A percentile compares a stretch with the other conserved stretches of the same genome.
These are phyloP conservation scores for Phlegmacium glaucopus DNA, from an alignment of 768 basidiomycete genomes.

Conservation along the genomic window DNA sequence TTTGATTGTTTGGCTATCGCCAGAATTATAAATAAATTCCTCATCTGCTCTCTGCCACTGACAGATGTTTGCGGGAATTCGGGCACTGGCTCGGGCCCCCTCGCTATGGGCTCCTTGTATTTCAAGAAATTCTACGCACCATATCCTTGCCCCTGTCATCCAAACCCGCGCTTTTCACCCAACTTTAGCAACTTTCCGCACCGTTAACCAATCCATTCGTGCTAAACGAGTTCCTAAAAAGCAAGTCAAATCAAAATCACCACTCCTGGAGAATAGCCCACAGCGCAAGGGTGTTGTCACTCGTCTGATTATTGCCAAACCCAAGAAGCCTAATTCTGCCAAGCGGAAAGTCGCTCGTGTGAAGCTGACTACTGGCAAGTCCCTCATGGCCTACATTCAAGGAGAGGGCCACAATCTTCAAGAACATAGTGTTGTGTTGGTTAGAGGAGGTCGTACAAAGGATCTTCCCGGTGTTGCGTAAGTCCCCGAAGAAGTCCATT, in stretches of 20 bases:
- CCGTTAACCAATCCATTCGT: constrained; percentile 86
- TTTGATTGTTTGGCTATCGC: constrained; percentile 26
- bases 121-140: constrained; percentile 12
- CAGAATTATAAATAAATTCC: constrained; percentile 20
- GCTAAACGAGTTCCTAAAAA: constrained; percentile 59
- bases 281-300: constrained; percentile 93
- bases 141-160: constrained; percentile 11
- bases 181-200: constrained; percentile 54
- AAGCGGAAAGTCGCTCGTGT: constrained; percentile 96
- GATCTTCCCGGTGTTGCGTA: constrained; percentile 98
- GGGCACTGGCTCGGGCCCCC: constrained; percentile 28
- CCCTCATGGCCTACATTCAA: constrained; percentile 89
- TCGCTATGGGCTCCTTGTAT: constrained; percentile 25
- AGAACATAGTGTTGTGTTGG: constrained; percentile 93
- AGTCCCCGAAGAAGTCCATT: constrained; percentile 8
- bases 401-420: constrained; percentile 98
- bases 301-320: constrained; percentile 74
- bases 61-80: constrained; percentile 37
- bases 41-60: not conserved
- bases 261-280: constrained; percentile 73
- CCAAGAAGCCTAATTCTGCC: constrained; percentile 98
- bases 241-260: constrained; percentile 60
- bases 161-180: constrained; percentile 58
- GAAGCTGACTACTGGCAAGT: constrained; percentile 86
- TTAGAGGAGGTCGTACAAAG: constrained; percentile 94